Evolutionary conservation across 192 early-diverging fungal species (phyloP).

Genomic region (Mortierella antarctica): DNA sequence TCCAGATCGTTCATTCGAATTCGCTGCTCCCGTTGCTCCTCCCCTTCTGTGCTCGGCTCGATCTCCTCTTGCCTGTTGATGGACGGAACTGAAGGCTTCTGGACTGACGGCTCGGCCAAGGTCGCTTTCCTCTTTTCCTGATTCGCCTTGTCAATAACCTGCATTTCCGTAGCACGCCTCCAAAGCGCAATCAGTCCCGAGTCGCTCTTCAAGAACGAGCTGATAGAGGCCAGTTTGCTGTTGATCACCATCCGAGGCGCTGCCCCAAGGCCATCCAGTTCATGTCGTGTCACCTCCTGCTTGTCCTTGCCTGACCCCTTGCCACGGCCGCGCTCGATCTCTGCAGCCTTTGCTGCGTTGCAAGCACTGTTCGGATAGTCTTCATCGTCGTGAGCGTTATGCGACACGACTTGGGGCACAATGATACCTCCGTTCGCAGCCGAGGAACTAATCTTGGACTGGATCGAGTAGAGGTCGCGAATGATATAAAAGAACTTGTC

Average conservation of each 20-base stretch:
- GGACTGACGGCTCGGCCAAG: background rate
- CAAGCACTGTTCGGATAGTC: constrained; percentile 7
- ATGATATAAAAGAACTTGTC: constrained; percentile 59
- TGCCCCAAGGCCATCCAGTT: background rate
- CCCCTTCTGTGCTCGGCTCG: constrained; percentile 1
- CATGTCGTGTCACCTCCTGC: background rate
- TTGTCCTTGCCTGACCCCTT: background rate
- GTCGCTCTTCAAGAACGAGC: constrained; percentile 52
- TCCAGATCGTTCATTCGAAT: constrained; percentile 34
- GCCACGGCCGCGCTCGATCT: background rate
- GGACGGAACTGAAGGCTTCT: background rate
- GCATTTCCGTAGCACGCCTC: constrained; percentile 52
- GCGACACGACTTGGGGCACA: constrained; percentile 37
- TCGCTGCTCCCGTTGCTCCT: constrained; percentile 25
- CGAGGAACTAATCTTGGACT: constrained; percentile 50
- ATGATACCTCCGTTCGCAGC: constrained; percentile 26
- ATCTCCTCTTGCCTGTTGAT: background rate
- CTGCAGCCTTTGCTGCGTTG: constrained; percentile 9
- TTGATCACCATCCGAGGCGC: constrained; percentile 40
- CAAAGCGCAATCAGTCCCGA: constrained; percentile 50
- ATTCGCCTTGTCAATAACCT: constrained; percentile 48
- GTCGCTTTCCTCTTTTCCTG: constrained; percentile 23
- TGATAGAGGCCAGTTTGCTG: constrained; percentile 42
- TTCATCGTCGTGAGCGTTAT: constrained; percentile 34
- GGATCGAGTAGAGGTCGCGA: constrained; percentile 50